Conservation (phyloP, 1,284 basidiomycete genomes). For the Naganishia albida region DNA sequence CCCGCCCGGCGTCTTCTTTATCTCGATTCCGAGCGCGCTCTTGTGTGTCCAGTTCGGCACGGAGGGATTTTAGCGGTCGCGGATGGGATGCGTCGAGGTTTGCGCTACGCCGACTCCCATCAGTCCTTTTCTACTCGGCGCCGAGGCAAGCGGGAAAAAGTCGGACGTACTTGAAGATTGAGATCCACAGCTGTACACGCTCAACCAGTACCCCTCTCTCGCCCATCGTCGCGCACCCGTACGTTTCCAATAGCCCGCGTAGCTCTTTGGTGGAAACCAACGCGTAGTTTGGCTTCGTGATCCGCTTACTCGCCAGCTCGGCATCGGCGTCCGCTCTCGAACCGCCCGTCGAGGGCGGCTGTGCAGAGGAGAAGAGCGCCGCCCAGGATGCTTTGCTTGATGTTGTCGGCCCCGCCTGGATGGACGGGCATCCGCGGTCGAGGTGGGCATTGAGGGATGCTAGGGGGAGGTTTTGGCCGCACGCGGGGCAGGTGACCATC, state of each 20-base stretch:
- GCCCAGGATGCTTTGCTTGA: constrained; percentile 46
- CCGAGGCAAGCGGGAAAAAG: neutral
- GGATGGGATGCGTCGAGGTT: constrained; percentile 52
- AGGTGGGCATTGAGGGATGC: constrained; percentile 47
- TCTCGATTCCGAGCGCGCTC: constrained; percentile 45
- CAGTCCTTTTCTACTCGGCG: too few species aligned
- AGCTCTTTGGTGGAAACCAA: constrained; percentile 46
- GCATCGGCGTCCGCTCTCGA: constrained; percentile 21
- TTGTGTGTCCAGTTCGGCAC: constrained; percentile 42
- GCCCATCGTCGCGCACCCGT: constrained; percentile 46
- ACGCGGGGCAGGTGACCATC: constrained; percentile 48
- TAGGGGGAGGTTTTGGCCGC: constrained; percentile 43
- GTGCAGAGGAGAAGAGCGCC: constrained; percentile 47
- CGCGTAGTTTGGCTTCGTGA: constrained; percentile 52
- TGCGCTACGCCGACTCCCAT: constrained; percentile 32
- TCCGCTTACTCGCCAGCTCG: constrained; percentile 44
- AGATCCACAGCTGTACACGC: constrained; percentile 51
- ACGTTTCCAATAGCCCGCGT: constrained; percentile 40
- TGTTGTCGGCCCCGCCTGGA: constrained; percentile 40
- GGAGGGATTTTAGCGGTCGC: constrained; percentile 44
- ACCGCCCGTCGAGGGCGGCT: neutral
- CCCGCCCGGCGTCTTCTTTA: constrained; percentile 41
- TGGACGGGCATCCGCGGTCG: constrained; percentile 47
- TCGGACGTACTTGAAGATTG: constrained; percentile 44
- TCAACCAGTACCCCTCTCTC: constrained; percentile 44